Evolutionary conservation across 2,329 filamentous ascomycete species (phyloP).

Genomic region (Sclerotinia glacialis): DNA sequence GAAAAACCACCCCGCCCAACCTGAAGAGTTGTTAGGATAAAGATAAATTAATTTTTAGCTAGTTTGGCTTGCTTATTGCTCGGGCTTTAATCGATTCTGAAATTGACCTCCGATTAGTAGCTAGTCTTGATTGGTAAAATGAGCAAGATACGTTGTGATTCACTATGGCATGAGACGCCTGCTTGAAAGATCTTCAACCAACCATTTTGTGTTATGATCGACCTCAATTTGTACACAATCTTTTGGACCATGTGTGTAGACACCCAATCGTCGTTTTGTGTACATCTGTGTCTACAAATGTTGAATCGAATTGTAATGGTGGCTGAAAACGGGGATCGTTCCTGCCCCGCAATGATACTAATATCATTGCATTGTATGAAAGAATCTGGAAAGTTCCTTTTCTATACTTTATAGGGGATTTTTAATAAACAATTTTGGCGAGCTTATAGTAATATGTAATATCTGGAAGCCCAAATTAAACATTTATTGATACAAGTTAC

Average conservation of each 20-base stretch:
- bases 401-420: neutral
- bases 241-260: constrained; percentile 1
- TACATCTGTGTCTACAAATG: neutral
- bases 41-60: neutral
- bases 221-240: neutral
- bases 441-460: neutral
- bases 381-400: too few species aligned
- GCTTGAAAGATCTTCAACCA: neutral
- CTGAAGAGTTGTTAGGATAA: neutral
- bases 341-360: neutral
- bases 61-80: neutral
- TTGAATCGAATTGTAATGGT: neutral
- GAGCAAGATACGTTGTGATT: neutral
- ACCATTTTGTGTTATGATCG: neutral
- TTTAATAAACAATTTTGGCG: neutral
- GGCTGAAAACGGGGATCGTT: neutral
- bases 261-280: neutral
- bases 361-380: neutral
- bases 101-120: neutral
- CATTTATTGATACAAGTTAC: neutral
- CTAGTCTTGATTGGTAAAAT: neutral
- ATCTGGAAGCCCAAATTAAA: constrained; percentile 9
- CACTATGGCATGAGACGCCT: neutral
- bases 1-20: constrained; percentile 16
- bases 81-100: neutral